phyloP scores from a whole-genome alignment of 2,329 filamentous ascomycete genomes.

The Neoarthrinium moseri region DNA sequence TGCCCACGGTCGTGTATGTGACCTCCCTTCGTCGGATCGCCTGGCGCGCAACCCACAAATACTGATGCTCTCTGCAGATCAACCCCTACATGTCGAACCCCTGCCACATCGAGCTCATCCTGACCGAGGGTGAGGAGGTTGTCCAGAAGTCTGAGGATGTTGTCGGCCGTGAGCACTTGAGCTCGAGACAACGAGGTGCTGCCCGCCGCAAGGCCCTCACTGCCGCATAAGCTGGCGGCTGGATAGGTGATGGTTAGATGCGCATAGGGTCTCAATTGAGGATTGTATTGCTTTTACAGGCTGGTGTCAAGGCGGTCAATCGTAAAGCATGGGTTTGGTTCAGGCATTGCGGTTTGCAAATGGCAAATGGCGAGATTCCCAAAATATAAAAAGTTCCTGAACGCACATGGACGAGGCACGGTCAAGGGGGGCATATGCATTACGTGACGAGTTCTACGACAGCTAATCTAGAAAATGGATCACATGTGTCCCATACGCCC shows the following conservation, averaged over 20 bases:
- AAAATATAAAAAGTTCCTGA: constrained; percentile 11
- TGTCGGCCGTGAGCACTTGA: constrained; percentile 71
- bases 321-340: constrained; percentile 35
- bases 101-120: constrained; percentile 99
- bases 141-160: constrained; percentile 83
- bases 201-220: constrained; percentile 64
- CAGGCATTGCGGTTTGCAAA: constrained; percentile 31
- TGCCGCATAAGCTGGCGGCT: constrained; percentile 49
- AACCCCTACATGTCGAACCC: constrained; percentile 99
- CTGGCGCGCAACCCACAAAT: background rate
- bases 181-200: constrained; percentile 86
- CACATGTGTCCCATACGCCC: no score
- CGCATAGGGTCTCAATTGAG: constrained; percentile 21
- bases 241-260: constrained; percentile 22
- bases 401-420: constrained; percentile 4
- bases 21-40: background rate
- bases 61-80: constrained; percentile 63
- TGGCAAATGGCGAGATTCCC: constrained; percentile 8
- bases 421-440: constrained; percentile 4
- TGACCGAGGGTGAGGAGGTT: constrained; percentile 94
- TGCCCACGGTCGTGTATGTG: constrained; percentile 98
- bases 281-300: constrained; percentile 32
- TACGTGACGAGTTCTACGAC: constrained; percentile 7
- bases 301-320: constrained; percentile 34
- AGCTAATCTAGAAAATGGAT: constrained; percentile 5